Base-by-base conservation (phyloP, 192 early-diverging fungal genomes). In the Backusella macrospora region DNA sequence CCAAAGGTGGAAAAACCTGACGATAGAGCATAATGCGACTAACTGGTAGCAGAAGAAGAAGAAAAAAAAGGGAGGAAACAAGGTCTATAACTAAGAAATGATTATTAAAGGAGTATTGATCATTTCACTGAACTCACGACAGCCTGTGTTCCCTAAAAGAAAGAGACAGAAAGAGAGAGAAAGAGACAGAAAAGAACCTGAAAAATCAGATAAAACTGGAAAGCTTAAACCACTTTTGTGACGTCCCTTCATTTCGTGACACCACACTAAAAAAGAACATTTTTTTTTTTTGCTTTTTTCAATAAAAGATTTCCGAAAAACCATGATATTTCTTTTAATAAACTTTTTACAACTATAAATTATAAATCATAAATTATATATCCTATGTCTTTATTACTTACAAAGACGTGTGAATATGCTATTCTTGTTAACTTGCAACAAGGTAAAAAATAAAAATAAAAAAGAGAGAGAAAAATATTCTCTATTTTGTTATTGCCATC, bases 381-480 rank as follows among this genome's bases (percentile, higher is more conserved):
- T 59, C 52, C 73, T n/a, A 80, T 80, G 78, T 75, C 78, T 62
- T 63, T 80, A 45, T 62, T 80, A 45, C 71, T 80, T 37, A 80
- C 78, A 42, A 75, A 76, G 62, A 76, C 73, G 40, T 80, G 78
- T 62, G 73, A 80, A 29, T 80, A 80, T 76, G 78, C 74, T 26
- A 48, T 80, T n/a, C 70, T 80, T 49, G 74, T 80, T 44, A 71
- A 59, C 21, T 70, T 80, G n/a, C 69, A 80, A 73, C 63, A 76
- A 80, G 78, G 78, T 77, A 21, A 40, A 18, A 38, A 34, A 38
- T n/a, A n/a, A n/a, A n/a, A n/a, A n/a, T n/a, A n/a, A 59, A n/a
- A 5, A 47, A 16, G 5, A 29, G 29, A 6, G 9, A 18, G 15
- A 39, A 26, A 34, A 14, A 52, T 55, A 55, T 55, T 38, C 4